Evolutionary conservation across 176 grass and related monocot genomes (phyloP), one percentile per base, ranked within the genome.

Genomic region (Carex kokanica): DNA sequence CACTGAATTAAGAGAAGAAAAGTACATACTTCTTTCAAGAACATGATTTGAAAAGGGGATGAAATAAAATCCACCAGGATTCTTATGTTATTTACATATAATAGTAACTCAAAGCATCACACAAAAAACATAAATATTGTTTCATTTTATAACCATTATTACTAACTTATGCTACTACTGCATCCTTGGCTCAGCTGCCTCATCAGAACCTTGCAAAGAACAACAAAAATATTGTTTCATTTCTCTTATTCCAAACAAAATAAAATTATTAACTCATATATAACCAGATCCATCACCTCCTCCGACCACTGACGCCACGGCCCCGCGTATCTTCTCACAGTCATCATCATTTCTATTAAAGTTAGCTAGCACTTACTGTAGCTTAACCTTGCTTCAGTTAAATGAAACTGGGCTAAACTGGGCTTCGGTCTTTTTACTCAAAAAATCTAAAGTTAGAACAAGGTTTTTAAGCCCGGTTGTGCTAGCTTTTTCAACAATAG

Each of bases 241-340:
- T 12, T 31, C 32, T 32, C 8, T 55, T 54, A 3, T 1, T 56
- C 10, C 4, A 27, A 31, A 41, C 55, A 56, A 55, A 25, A 4
- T 8, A 14, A 21, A 53, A 74, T 12, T 74, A 72, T n/a, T 11
- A 74, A 53, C 36, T 41, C 15, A 7, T n/a, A 16, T 18, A 40
- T 60, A 27, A 79, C 16, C 0, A 0, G 58, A 64, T 81, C 29
- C 36, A 64, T 17, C 12, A 45, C 81, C 70, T 0, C 95, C 91
- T 2, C 95, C 87, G 11, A 89, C 78, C 55, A 92, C 86, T n/a
- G 89, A 91, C 20, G 87, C 71, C 57, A 91, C 82, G 1, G 89
- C 86, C 7, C 85, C 92, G 18, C 92, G 84, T n/a, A n/a, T n/a
- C n/a, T n/a, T n/a, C n/a, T n/a, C n/a, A n/a, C n/a, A n/a, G n/a